These are phyloP conservation scores for Achlya hypogyna DNA, from an alignment of 352 stramenopile genomes.

Conservation along the genomic window DNA sequence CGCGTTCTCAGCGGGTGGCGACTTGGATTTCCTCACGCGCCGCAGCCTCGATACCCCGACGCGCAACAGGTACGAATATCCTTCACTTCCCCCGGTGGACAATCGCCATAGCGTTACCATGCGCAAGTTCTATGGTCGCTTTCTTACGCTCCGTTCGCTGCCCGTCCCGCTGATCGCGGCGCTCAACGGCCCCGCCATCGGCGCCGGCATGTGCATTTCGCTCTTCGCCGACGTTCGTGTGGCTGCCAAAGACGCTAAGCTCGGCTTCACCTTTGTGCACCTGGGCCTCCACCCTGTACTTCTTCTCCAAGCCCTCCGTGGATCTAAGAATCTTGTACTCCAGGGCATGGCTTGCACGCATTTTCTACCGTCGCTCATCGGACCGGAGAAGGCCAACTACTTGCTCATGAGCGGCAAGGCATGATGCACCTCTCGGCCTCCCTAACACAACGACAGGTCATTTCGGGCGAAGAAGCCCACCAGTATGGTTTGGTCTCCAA, in stretches of 20 bases:
- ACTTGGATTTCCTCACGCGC: constrained; percentile 71
- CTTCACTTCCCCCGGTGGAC: neutral
- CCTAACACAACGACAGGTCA: constrained; percentile 23
- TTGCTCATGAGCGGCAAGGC: constrained; percentile 69
- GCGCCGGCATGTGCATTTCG: constrained; percentile 68
- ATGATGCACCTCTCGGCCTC: neutral
- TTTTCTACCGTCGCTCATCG: constrained; percentile 62
- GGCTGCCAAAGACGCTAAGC: constrained; percentile 47
- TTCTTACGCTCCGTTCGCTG: constrained; percentile 66
- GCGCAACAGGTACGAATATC: constrained; percentile 43
- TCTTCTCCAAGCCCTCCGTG: neutral
- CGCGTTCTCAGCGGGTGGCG: constrained; percentile 81
- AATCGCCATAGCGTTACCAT: constrained; percentile 45
- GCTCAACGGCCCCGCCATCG: constrained; percentile 78
- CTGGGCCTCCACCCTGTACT: constrained; percentile 67
- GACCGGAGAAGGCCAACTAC: constrained; percentile 47
- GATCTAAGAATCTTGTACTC: neutral
- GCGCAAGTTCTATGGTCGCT: constrained; percentile 76
- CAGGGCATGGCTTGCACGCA: constrained; percentile 80
- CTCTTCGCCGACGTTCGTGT: constrained; percentile 79
- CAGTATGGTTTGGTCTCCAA: constrained; percentile 43
- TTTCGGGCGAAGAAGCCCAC: constrained; percentile 54
- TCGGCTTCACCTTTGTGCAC: constrained; percentile 84
- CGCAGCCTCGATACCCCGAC: constrained; percentile 52
- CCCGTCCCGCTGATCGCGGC: constrained; percentile 75